Base-by-base conservation (phyloP, 129 eudicot genomes). In the Oenanthe sinensis region DNA sequence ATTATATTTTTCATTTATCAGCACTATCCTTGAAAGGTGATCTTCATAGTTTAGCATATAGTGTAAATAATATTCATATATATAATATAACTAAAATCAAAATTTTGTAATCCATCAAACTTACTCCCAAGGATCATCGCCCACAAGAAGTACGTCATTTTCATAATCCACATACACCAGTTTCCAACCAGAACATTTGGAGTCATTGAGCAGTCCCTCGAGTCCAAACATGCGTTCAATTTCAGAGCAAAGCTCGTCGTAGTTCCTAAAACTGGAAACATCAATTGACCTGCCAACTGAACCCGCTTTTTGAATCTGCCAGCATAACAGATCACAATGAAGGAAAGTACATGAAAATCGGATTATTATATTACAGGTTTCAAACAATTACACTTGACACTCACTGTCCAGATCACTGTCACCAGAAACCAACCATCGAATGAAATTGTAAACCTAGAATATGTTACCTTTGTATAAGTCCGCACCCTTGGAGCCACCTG, bases 101-200 rank as follows among this genome's bases (percentile, higher is more conserved):
- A 48, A 3, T 12, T 48, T 48, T 48, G 52, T 48, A 48, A 48
- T 48, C 52, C 12, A 48, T 48, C 52, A 48, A 72, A 90, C 99
- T 90, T 92, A 96, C 99, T 90, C 96, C 99, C 99, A 96, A 20
- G 99, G 99, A 80, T 96, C 99, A 62, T 96, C 99, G 47, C 99
- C 99, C 33, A 96, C 97, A 47, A 96, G 99, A 67, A 96, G 96
- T 48, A 96, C 97, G 47, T 96, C 99, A 26, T 88, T 90, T 83
- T 96, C 99, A 30, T 86, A 92, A 79, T 96, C 99, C 43, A 96
- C 99, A 79, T 96, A 96, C 44, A 96, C 99, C 75, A 96, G 84
- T 85, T 90, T 96, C 99, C 99, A 96, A 28, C 97, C 95, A 0
- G 97, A 91, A 3, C 91, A 87, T 83, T 88, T 82, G 3, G 90